phyloP scores from a whole-genome alignment of 2,329 filamentous ascomycete genomes.

The Dactylellina parvicollis region DNA sequence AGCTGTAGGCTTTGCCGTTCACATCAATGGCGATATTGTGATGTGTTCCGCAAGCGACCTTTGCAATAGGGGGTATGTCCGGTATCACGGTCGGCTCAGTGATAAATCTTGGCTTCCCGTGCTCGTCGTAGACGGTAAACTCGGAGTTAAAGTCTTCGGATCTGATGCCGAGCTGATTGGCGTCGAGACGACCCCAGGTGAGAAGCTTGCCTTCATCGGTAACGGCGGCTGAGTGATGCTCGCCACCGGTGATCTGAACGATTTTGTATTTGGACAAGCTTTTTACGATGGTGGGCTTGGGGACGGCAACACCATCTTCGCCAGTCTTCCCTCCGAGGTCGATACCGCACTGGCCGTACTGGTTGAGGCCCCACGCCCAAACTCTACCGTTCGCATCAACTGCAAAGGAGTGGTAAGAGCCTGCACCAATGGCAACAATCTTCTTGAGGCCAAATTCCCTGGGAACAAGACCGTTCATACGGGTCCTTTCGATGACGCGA shows the following conservation, averaged over 20 bases:
- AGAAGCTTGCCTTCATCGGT: constrained; percentile 69
- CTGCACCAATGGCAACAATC: constrained; percentile 72
- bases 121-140: constrained; percentile 72
- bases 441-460: constrained; percentile 69
- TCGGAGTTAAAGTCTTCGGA: constrained; percentile 68
- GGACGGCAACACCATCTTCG: constrained; percentile 75
- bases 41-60: constrained; percentile 74
- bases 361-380: constrained; percentile 87
- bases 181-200: constrained; percentile 70
- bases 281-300: constrained; percentile 75
- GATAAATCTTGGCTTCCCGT: constrained; percentile 76
- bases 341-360: constrained; percentile 81
- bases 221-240: constrained; percentile 78
- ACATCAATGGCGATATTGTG: constrained; percentile 74
- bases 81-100: constrained; percentile 71
- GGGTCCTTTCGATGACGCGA: constrained; percentile 70
- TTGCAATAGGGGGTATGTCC: constrained; percentile 67
- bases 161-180: constrained; percentile 69
- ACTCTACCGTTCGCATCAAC: constrained; percentile 74
- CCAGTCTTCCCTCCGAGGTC: constrained; percentile 68
- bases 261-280: constrained; percentile 73
- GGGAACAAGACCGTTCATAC: constrained; percentile 67
- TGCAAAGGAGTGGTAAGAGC: constrained; percentile 84
- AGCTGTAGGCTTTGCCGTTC: constrained; percentile 76
- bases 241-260: constrained; percentile 74